phyloP scores from a whole-genome alignment of 306 rosid species.

The Quercus agrifolia region DNA sequence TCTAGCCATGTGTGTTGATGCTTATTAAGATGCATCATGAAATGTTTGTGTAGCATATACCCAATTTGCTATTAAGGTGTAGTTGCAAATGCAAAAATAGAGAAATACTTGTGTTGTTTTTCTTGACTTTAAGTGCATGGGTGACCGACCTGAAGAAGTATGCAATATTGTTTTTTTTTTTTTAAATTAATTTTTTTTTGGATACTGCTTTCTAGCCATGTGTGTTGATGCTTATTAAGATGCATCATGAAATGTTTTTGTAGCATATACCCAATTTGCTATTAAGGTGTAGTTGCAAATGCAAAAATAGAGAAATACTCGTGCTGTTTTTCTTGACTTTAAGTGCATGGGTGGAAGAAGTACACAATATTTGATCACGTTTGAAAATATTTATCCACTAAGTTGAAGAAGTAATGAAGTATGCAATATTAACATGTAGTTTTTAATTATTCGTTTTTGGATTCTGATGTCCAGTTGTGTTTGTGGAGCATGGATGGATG shows the following conservation, averaged over 20 bases:
- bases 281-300: not conserved
- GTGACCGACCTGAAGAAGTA: no score
- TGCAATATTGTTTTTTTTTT: no score
- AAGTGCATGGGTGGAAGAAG: not conserved
- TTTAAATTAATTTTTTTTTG: conserved; percentile 13
- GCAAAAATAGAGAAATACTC: not conserved
- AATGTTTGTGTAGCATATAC: not conserved
- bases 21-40: no score
- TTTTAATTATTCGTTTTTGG: conserved; percentile 14
- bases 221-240: conserved; percentile 48
- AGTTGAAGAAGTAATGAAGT: not conserved
- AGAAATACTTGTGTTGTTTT: not conserved
- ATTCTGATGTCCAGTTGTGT: conserved; percentile 55
- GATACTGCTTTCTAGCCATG: conserved; percentile 51
- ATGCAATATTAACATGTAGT: not conserved
- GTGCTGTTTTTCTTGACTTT: not conserved
- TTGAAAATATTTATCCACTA: no score
- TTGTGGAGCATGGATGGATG: conserved; percentile 96
- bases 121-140: not conserved
- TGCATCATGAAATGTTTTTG: no score
- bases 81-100: not conserved
- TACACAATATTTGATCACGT: no score
- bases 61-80: not conserved
- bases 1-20: conserved; percentile 86
- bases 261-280: not conserved